Evolutionary conservation across 78 protist genomes (phyloP), one percentile per base, ranked within the genome.

Genomic region (Speleostelium caveatum): DNA sequence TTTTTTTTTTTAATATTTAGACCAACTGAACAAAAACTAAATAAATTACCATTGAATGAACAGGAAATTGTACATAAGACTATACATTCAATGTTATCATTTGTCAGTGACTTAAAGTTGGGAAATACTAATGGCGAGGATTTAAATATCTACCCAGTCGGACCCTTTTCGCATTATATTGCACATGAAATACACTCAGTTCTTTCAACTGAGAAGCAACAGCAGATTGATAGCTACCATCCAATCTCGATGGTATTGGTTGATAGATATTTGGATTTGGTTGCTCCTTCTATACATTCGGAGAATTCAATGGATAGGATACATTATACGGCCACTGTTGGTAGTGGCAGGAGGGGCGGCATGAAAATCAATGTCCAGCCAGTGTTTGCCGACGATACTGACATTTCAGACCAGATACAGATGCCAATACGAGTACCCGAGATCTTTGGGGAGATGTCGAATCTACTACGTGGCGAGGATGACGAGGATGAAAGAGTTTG

Each of bases 301-400:
- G 91, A 83, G 26, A 69, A 67, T 83, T 45, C 91, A 59, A 39
- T 83, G 61, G 91, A 83, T 69, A 53, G 91, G 28, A 60, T 83
- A 3, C 69, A 32, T 42, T 56, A 49, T 24, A 45, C 53, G 10
- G 10, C 10, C 6, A 45, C 53, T 45, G 56, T 0, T 51, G 56
- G 56, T 51, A 51, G n/a, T n/a, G n/a, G 21, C 10, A n/a, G 62
- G 2, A 2, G 22, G 32, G n/a, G 7, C 36, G n/a, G n/a, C n/a
- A n/a, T n/a, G n/a, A n/a, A n/a, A n/a, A n/a, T n/a, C n/a, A n/a
- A n/a, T n/a, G n/a, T n/a, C n/a, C n/a, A n/a, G n/a, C n/a, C n/a
- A n/a, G n/a, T n/a, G n/a, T n/a, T n/a, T n/a, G n/a, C n/a, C n/a
- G n/a, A n/a, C n/a, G n/a, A n/a, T n/a, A n/a, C n/a, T n/a, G n/a